Evolutionary conservation across 441 rosid species (phyloP), one percentile per base, ranked within the genome.

Genomic region (Heliophila coronopifolia): DNA sequence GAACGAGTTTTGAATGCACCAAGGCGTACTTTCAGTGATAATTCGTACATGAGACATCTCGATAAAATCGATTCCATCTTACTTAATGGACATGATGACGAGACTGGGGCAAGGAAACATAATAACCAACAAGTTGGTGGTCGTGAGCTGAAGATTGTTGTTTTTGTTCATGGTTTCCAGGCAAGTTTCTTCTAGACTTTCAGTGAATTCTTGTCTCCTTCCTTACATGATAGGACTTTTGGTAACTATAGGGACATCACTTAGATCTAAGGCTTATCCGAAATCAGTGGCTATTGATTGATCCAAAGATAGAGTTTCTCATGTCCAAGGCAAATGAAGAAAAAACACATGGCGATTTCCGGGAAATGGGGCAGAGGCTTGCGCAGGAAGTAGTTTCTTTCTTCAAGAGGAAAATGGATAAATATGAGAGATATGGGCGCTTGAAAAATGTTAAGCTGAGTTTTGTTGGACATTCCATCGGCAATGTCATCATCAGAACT

Each of bases 161-260:
- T 93, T 42, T 93, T 93, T 69, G 97, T 93, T 60, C 99, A 89
- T 71, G 99, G 97, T 32, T 93, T 93, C 76, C 96, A 89, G 97
- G 99, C 74, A 82, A 61, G 80, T 52, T n/a, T n/a, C 44, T 33
- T 32, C 24, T 24, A 43, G 13, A 10, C 34, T 34, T 34, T 11
- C 27, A 6, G 8, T 34, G 46, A 36, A 9, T 39, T 19, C 46
- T 46, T 57, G 57, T 28, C 23, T 27, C 31, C 63, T 38, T 35
- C 27, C 25, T 42, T 11, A 10, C 31, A 10, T 34, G 45, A 54
- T 34, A n/a, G 23, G 12, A 16, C n/a, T 28, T 36, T 22, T 31
- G 35, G 38, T 31, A 13, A 34, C 14, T 7, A 52, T 41, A 87
- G 97, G 99, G 97, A 52, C 93, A 93, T 74, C 99, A 86, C 71